These are phyloP conservation scores for Pulicaria dysenterica DNA, from an alignment of 129 eudicot species.

Conservation along the genomic window DNA sequence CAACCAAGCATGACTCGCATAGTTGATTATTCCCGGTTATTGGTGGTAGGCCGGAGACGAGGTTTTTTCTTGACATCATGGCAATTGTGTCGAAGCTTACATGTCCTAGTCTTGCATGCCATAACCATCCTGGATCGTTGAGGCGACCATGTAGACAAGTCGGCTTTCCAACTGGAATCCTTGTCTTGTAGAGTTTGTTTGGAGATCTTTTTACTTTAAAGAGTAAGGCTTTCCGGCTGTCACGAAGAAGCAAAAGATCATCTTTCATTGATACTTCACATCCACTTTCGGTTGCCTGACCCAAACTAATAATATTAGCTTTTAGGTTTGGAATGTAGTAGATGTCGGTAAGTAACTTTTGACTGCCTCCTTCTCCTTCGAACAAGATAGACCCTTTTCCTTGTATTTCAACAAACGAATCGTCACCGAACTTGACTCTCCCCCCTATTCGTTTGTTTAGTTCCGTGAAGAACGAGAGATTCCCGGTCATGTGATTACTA, in stretches of 20 bases:
- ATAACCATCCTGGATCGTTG: not conserved
- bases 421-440: not conserved
- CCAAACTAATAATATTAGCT: not conserved
- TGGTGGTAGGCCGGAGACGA: not conserved
- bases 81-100: not conserved
- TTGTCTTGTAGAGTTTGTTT: not conserved
- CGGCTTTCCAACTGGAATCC: not conserved
- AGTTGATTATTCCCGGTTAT: not conserved
- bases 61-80: not conserved
- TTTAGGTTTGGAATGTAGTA: not conserved
- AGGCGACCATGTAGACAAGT: not conserved
- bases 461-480: not conserved
- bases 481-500: slow-evolving; percentile 5
- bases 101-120: slow-evolving; percentile 7
- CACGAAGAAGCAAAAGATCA: not conserved
- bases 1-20: not conserved
- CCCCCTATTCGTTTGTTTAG: not conserved
- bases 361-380: not conserved
- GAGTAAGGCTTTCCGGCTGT: not conserved
- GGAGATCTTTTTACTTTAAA: not conserved
- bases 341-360: not conserved
- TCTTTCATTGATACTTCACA: not conserved
- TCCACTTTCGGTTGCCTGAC: slow-evolving; percentile 11
- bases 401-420: not conserved
- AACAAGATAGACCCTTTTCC: not conserved